phyloP scores from a whole-genome alignment of 352 stramenopile genomes.

The Aphanomyces astaci region DNA sequence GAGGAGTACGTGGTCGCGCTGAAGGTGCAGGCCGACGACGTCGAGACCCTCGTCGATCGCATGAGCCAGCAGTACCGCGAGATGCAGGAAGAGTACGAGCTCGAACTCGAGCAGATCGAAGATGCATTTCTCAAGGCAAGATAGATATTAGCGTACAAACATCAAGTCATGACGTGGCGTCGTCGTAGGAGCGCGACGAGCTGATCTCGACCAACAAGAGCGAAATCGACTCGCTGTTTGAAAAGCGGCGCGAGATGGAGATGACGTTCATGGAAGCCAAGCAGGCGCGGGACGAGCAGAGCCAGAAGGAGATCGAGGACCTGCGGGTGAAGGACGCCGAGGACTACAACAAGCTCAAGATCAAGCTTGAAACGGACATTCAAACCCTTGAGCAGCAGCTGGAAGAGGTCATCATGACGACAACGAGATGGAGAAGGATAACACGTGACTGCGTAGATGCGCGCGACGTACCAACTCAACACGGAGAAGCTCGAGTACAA shows the following conservation, averaged over 20 bases:
- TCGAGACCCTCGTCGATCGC: slow-evolving; percentile 81
- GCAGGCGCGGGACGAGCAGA: slow-evolving; percentile 83
- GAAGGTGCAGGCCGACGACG: slow-evolving; percentile 84
- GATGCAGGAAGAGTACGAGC: slow-evolving; percentile 90
- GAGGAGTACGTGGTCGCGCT: slow-evolving; percentile 92
- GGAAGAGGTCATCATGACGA: no score
- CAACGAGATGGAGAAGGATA: no score
- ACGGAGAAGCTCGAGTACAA: slow-evolving; percentile 97
- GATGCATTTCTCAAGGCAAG: slow-evolving; percentile 80
- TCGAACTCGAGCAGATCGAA: slow-evolving; percentile 89
- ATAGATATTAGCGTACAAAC: neutral
- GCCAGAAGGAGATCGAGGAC: slow-evolving; percentile 87
- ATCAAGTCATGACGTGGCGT: neutral
- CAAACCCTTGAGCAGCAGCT: slow-evolving; percentile 94
- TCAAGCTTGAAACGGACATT: slow-evolving; percentile 95
- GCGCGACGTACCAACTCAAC: slow-evolving; percentile 92
- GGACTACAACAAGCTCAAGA: slow-evolving; percentile 94
- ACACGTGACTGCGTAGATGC: slow-evolving; percentile 43
- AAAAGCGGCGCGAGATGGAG: slow-evolving; percentile 88
- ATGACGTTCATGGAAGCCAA: slow-evolving; percentile 90
- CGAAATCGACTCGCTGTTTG: slow-evolving; percentile 90
- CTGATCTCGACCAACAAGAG: slow-evolving; percentile 83
- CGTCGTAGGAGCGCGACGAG: slow-evolving; percentile 69
- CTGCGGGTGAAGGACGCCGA: slow-evolving; percentile 86
- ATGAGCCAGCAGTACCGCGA: slow-evolving; percentile 91